Evolutionary conservation across 2,329 filamentous ascomycete species (phyloP).

Genomic region (Cercospora janseana): DNA sequence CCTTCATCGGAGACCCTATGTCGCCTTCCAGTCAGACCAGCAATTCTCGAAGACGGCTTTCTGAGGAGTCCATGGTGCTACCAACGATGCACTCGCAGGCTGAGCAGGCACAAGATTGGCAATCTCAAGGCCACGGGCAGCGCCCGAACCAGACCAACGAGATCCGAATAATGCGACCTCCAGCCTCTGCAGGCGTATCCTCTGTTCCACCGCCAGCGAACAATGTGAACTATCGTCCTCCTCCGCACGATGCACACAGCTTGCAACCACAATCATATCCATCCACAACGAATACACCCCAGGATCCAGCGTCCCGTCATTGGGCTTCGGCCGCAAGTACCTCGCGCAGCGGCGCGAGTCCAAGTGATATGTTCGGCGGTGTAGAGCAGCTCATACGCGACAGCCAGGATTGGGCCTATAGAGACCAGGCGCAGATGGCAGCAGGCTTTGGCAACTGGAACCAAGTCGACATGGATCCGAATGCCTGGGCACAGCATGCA

Average conservation of each 20-base stretch:
- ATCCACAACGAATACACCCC: slow-evolving; percentile 24
- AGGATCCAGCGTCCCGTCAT: slow-evolving; percentile 15
- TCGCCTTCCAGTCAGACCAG: slow-evolving; percentile 42
- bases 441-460: slow-evolving; percentile 64
- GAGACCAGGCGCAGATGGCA: slow-evolving; percentile 61
- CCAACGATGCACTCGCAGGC: slow-evolving; percentile 1
- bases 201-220: slow-evolving; percentile 16
- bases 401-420: slow-evolving; percentile 60
- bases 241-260: slow-evolving; percentile 27
- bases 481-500: slow-evolving; percentile 18
- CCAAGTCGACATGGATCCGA: slow-evolving; percentile 24
- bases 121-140: background rate
- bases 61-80: slow-evolving; percentile 17
- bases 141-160: background rate
- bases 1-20: slow-evolving; percentile 61
- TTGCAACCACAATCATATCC: slow-evolving; percentile 30
- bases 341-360: slow-evolving; percentile 40
- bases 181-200: slow-evolving; percentile 4
- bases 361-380: slow-evolving; percentile 57
- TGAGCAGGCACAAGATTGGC: slow-evolving; percentile 17
- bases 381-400: slow-evolving; percentile 62
- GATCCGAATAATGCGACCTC: background rate
- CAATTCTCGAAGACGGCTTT: slow-evolving; percentile 11
- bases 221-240: slow-evolving; percentile 22
- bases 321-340: slow-evolving; percentile 14